These are phyloP conservation scores for Parathielavia hyrcaniae DNA, from an alignment of 495 filamentous ascomycete species.

Conservation along the genomic window DNA sequence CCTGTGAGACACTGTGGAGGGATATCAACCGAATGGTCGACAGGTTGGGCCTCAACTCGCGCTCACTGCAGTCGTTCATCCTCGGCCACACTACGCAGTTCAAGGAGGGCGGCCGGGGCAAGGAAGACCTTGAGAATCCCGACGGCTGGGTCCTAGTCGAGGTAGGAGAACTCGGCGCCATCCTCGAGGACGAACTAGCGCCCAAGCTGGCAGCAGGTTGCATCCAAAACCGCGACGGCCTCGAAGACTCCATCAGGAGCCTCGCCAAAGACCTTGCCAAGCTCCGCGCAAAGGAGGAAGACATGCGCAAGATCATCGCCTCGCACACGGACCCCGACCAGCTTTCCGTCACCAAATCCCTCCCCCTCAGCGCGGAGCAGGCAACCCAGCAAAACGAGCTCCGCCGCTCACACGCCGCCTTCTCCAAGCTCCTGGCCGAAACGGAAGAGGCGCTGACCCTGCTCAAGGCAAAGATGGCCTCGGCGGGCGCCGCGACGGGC, in stretches of 20 bases:
- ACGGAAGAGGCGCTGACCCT: conserved; percentile 75
- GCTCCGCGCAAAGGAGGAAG: conserved; percentile 62
- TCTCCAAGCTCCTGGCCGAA: conserved; percentile 68
- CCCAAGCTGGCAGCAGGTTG: conserved; percentile 57
- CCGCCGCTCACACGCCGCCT: conserved; percentile 57
- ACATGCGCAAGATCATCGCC: conserved; percentile 64
- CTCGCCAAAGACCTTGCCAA: conserved; percentile 60
- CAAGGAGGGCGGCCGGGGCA: conserved; percentile 44
- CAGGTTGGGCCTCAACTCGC: conserved; percentile 79
- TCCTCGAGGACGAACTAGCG: conserved; percentile 51
- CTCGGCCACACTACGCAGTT: conserved; percentile 52
- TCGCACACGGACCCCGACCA: conserved; percentile 57
- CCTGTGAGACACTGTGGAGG: conserved; percentile 69
- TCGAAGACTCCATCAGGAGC: conserved; percentile 54
- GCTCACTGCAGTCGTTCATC: conserved; percentile 65
- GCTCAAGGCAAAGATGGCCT: conserved; percentile 71
- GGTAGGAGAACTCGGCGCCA: conserved; percentile 52
- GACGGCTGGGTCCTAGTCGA: conserved; percentile 68
- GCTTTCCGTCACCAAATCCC: conserved; percentile 50
- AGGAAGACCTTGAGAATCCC: conserved; percentile 54
- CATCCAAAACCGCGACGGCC: conserved; percentile 56
- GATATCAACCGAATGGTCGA: conserved; percentile 98
- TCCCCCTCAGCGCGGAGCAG: conserved; percentile 78
- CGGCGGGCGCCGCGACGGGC: conserved; percentile 42
- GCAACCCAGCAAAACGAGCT: conserved; percentile 74